Conservation (phyloP, 1,284 basidiomycete species). For the Boletus semigastroideus region DNA sequence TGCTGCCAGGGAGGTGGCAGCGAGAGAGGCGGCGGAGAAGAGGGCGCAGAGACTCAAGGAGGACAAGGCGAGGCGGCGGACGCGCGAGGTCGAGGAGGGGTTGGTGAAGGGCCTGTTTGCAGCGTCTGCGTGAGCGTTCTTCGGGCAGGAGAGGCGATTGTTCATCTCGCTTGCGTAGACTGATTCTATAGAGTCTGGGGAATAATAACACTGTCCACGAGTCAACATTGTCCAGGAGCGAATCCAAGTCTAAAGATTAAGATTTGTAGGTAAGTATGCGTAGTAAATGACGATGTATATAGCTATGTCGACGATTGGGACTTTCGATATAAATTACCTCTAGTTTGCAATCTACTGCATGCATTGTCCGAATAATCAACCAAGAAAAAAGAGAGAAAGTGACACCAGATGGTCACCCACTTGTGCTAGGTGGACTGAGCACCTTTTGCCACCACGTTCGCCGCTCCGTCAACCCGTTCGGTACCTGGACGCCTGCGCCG, state of each 20-base stretch:
- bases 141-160: neutral
- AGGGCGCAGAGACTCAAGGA: slow-evolving; percentile 6
- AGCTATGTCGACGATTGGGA: neutral
- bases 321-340: neutral
- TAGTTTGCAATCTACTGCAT: slow-evolving; percentile 2
- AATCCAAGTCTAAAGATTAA: neutral
- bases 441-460: slow-evolving; percentile 35
- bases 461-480: slow-evolving; percentile 17
- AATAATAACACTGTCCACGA: too few relatives aligned
- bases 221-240: too few relatives aligned
- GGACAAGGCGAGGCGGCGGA: slow-evolving; percentile 10
- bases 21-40: slow-evolving; percentile 12
- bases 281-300: neutral
- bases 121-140: neutral
- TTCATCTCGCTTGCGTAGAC: slow-evolving; percentile 3
- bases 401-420: slow-evolving; percentile 8
- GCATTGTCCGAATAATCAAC: neutral
- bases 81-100: slow-evolving; percentile 7
- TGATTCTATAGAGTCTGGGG: neutral
- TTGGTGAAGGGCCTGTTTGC: slow-evolving; percentile 24
- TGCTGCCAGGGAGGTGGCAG: slow-evolving; percentile 18
- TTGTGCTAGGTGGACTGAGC: slow-evolving; percentile 15
- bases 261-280: neutral
- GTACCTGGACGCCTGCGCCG: slow-evolving; percentile 1
- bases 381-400: neutral